Percentiles rank a stretch among this genome's conserved stretches.
Conservation (phyloP, 345 rosid genomes). For the Tarenaya hassleriana region DNA sequence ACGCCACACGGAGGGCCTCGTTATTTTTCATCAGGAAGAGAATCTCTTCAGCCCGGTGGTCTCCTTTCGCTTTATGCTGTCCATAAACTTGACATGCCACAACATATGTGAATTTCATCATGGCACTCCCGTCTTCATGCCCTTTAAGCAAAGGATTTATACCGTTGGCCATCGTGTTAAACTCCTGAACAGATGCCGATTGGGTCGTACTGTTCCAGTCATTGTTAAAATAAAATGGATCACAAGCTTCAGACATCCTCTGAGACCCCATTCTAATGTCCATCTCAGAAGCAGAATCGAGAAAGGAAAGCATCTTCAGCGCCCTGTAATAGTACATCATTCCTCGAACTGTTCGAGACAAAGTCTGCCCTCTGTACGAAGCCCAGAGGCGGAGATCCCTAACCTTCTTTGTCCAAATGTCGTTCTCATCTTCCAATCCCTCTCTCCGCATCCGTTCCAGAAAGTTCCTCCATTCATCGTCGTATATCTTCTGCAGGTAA, state of each 20-base stretch:
- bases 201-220: slow-evolving; percentile 28
- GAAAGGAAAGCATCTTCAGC: slow-evolving; percentile 74
- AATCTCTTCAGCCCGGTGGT: slow-evolving; percentile 85
- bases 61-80: slow-evolving; percentile 80
- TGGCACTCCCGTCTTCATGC: slow-evolving; percentile 76
- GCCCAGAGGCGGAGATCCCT: slow-evolving; percentile 93
- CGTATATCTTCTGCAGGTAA: slow-evolving; percentile 81
- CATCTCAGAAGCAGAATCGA: slow-evolving; percentile 83
- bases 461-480: slow-evolving; percentile 86
- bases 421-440: slow-evolving; percentile 62
- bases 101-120: slow-evolving; percentile 93
- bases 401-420: slow-evolving; percentile 55
- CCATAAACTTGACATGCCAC: slow-evolving; percentile 98
- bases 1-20: slow-evolving; percentile 94
- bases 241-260: slow-evolving; percentile 25
- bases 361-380: slow-evolving; percentile 88
- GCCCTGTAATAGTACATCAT: slow-evolving; percentile 96
- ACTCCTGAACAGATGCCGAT: slow-evolving; percentile 41
- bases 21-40: slow-evolving; percentile 70
- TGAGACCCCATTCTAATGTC: slow-evolving; percentile 59
- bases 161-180: slow-evolving; percentile 63
- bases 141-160: slow-evolving; percentile 61
- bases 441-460: slow-evolving; percentile 78
- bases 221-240: slow-evolving; percentile 27
- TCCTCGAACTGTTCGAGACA: slow-evolving; percentile 79